These are phyloP conservation scores for Chenopodium quinoa DNA, from an alignment of 148 eudicot genomes.

Conservation along the genomic window DNA sequence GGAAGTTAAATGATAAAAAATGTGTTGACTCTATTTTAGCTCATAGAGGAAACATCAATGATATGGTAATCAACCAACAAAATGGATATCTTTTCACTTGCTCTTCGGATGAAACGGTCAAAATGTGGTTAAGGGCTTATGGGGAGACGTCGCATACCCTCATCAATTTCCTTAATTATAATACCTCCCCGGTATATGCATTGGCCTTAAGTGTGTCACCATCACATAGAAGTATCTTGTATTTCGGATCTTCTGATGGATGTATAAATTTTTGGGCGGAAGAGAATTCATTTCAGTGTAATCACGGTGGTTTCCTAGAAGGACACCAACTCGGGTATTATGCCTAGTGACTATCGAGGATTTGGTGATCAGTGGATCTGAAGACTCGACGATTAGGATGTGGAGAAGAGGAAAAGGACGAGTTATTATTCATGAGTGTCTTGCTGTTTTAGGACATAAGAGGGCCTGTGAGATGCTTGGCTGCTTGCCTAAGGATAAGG, in stretches of 20 bases:
- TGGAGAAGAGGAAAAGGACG: constrained; percentile 57
- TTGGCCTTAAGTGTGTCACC: constrained; percentile 39
- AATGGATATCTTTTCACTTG: constrained; percentile 58
- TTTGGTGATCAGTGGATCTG: constrained; percentile 59
- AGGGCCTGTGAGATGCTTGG: constrained; percentile 61
- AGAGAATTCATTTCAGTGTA: constrained; percentile 46
- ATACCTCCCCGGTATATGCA: constrained; percentile 50
- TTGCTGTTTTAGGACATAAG: constrained; percentile 51
- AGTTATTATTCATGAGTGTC: constrained; percentile 46
- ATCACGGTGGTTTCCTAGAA: constrained; percentile 56
- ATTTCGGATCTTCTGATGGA: constrained; percentile 67
- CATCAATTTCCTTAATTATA: constrained; percentile 56
- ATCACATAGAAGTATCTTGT: constrained; percentile 36
- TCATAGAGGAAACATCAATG: constrained; percentile 51
- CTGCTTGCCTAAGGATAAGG: constrained; percentile 37
- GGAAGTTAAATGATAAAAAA: constrained; percentile 45
- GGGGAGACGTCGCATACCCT: constrained; percentile 53
- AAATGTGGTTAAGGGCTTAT: constrained; percentile 61
- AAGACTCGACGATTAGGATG: constrained; percentile 56
- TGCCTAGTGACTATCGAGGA: constrained; percentile 44
- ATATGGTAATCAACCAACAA: constrained; percentile 47
- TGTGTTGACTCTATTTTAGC: constrained; percentile 60
- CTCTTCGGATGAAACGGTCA: constrained; percentile 56
- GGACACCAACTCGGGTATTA: constrained; percentile 55
- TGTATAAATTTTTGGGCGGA: constrained; percentile 59